A percentile compares a stretch with the other conserved stretches of the same genome.
These are phyloP conservation scores for Globisporangium takayamanum DNA, from an alignment of 352 stramenopile genomes.

Conservation along the genomic window DNA sequence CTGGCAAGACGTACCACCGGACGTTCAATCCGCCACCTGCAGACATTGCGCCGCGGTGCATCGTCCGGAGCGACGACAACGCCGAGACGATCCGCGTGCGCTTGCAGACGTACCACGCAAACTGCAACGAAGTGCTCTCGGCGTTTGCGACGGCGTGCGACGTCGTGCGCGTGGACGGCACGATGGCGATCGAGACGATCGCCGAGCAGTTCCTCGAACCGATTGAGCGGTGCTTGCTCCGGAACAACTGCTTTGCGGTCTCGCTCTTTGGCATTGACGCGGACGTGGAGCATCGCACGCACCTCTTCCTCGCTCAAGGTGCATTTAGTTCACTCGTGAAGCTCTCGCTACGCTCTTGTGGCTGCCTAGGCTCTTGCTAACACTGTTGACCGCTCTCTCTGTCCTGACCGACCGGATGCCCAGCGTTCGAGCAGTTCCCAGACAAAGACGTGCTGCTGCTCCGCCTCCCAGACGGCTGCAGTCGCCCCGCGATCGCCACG, in stretches of 20 bases:
- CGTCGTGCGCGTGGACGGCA: slow-evolving; percentile 41
- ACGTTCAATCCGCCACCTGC: slow-evolving; percentile 74
- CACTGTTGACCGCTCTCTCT: background rate
- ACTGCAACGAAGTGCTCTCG: slow-evolving; percentile 41
- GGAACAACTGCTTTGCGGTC: slow-evolving; percentile 54
- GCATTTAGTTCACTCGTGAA: background rate
- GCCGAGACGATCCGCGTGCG: slow-evolving; percentile 85
- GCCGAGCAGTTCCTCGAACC: slow-evolving; percentile 43
- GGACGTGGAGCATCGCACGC: slow-evolving; percentile 30
- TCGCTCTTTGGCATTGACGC: slow-evolving; percentile 42
- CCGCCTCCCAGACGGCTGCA: slow-evolving; percentile 38
- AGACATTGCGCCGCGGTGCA: slow-evolving; percentile 54
- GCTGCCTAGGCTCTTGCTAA: background rate
- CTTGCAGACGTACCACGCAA: slow-evolving; percentile 79
- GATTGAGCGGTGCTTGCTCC: slow-evolving; percentile 45
- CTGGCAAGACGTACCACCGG: slow-evolving; percentile 90
- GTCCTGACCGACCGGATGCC: background rate
- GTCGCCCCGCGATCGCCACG: slow-evolving; percentile 29
- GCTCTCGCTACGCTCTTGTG: background rate
- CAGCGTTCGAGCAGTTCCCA: slow-evolving; percentile 51
- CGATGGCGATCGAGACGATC: slow-evolving; percentile 40
- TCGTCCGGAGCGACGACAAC: slow-evolving; percentile 82
- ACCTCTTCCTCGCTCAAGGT: slow-evolving; percentile 57
- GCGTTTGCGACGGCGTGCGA: slow-evolving; percentile 37
- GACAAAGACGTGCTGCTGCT: slow-evolving; percentile 57